Evolutionary conservation across 306 rosid genomes (phyloP), one percentile per base, ranked within the genome.

Genomic region (Senna tora): DNA sequence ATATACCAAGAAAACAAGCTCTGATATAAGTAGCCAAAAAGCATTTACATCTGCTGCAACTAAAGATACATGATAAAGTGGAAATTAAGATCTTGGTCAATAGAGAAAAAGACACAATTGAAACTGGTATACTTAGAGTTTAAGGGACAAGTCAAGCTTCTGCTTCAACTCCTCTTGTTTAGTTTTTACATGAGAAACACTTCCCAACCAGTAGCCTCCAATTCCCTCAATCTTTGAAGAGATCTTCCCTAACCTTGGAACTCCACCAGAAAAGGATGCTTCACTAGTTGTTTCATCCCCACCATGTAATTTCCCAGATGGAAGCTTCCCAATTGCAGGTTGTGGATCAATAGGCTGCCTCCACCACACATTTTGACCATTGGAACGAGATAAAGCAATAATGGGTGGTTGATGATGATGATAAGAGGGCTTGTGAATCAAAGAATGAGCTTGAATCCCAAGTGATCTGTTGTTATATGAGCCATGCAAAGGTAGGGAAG

Each of bases 101-200:
- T 30, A 19, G 55, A 73, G 51, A 21, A 59, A 65, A 72, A 49
- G 73, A 50, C 49, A 68, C 66, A 50, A 65, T 59, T 72, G 57
- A 65, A 55, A 50, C 73, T 22, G 53, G 61, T 22, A 51, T 69
- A 28, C 50, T 92, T 77, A 93, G 86, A 93, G 98, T 85, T 87
- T 93, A 60, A 93, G 98, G 72, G 97, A 89, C 88, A 93, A 89
- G 87, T 93, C 98, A 71, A 93, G 97, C 78, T 89, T 87, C 79
- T 86, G 88, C 72, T n/a, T n/a, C n/a, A 91, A 70, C 52, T 93
- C 93, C 33, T 78, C 86, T 70, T 78, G 86, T 71, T 82, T 78
- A 65, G 81, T 25, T 49, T 70, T 78, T 67, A 78, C 68, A 82
- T 78, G 80, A 14, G 75, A 14, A 78, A 68, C 64, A 63, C 74